phyloP scores from a whole-genome alignment of 1,284 basidiomycete genomes.

The Wolfiporia cocos region DNA sequence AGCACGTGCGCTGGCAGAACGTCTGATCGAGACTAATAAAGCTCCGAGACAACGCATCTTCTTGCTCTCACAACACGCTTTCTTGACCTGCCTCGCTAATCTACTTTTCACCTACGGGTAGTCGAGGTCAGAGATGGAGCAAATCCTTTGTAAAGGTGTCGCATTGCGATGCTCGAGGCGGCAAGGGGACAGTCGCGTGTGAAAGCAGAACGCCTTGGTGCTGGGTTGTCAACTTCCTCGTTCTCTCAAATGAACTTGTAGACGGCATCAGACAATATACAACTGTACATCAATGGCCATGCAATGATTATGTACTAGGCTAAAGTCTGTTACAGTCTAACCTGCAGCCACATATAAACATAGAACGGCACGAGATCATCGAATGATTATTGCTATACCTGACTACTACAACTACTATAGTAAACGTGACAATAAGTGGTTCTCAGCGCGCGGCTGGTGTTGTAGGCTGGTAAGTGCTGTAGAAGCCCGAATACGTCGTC shows the following conservation, averaged over 20 bases:
- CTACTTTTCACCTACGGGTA: conserved; percentile 23
- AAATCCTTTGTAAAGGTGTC: conserved; percentile 33
- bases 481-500: conserved; percentile 13
- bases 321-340: no score
- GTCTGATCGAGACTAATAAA: no score
- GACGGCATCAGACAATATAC: conserved; percentile 20
- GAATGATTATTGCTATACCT: no score
- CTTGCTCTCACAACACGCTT: conserved; percentile 28
- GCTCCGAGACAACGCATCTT: no score
- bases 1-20: no score
- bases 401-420: conserved; percentile 14
- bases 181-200: conserved; percentile 43
- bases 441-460: conserved; percentile 15
- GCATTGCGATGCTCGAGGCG: conserved; percentile 27
- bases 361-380: no score
- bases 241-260: conserved; percentile 18
- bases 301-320: not conserved
- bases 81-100: conserved; percentile 28
- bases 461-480: conserved; percentile 18
- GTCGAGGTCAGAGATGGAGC: conserved; percentile 23
- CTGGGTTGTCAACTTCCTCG: conserved; percentile 29
- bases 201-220: conserved; percentile 26
- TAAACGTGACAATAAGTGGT: conserved; percentile 2
- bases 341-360: no score
- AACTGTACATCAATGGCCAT: not conserved